These are phyloP conservation scores for Globomyces pollinis-pini DNA, from an alignment of 192 early-diverging fungal species.

Conservation along the genomic window DNA sequence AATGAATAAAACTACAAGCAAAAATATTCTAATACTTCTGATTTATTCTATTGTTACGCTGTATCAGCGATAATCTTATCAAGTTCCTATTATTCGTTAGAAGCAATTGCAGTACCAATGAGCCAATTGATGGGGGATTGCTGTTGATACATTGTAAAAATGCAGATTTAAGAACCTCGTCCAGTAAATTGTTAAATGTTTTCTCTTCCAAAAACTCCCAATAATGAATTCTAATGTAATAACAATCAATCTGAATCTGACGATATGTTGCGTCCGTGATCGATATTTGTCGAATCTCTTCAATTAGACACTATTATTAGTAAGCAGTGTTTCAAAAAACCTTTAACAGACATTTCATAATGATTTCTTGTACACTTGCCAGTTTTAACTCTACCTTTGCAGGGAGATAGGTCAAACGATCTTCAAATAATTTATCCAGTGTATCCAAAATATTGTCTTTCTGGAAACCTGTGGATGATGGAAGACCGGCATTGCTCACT, in stretches of 20 bases:
- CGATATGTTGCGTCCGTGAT: background rate
- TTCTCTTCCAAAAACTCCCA: slow-evolving; percentile 9
- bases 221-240: slow-evolving; percentile 1
- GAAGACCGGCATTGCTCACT: too few relatives aligned
- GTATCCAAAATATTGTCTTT: background rate
- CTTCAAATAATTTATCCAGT: slow-evolving; percentile 7
- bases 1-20: background rate
- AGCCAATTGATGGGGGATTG: too few relatives aligned
- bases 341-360: slow-evolving; percentile 2
- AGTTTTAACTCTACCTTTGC: background rate
- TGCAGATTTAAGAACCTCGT: background rate
- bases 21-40: too few relatives aligned
- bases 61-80: background rate
- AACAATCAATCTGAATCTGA: background rate
- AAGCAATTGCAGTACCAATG: background rate
- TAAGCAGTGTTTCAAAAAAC: background rate
- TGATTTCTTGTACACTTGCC: background rate
- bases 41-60: background rate
- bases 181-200: background rate
- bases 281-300: background rate
- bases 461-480: too few relatives aligned
- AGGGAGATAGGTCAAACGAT: background rate
- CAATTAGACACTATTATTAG: background rate
- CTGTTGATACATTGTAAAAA: too few relatives aligned
- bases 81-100: background rate